Evolutionary conservation across 176 grass and related monocot genomes (phyloP), one percentile per base, ranked within the genome.

Genomic region (Eleusine indica): DNA sequence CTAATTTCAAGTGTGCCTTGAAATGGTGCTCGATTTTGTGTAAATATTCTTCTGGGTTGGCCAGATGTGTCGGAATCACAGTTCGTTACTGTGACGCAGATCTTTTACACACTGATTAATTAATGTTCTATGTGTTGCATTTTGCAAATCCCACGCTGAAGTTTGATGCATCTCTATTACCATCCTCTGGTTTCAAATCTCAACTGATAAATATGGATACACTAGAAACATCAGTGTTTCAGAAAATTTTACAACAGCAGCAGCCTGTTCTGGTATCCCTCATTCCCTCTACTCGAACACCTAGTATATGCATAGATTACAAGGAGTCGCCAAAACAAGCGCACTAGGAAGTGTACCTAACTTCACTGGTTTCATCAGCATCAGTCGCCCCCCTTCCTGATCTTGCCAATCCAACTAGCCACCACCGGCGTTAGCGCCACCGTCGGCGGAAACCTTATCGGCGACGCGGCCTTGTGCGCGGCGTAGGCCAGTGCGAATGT

Each of bases 401-500:
- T 89, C 90, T 92, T 94, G 58, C 97, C 91, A 9, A 99, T 92
- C 93, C 93, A 99, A 84, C 79, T 66, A 25, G 97, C 97, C 46
- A 99, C 93, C 9, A 99, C 82, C 12, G 97, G 97, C 63, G 97
- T 99, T 17, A 96, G 88, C 38, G 93, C 93, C 70, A 99, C 93
- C 3, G 97, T 99, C 6, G 97, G 97, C 72, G 91, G 97, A 85
- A 99, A 99, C 92, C 97, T 99, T 65, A 99, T 99, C 53, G 97
- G 97, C 17, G 97, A 96, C 71, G 93, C 91, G 1, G 97, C 97
- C 85, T 99, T 94, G 82, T 95, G 96, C 22, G 96, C 91, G 2
- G 96, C 93, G 66, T 95, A 98, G 51, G 96, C 96, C 78, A 98
- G 76, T 64, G 91, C 91, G 71, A 95, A 98, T 7, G 93, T 95